Base-by-base conservation (phyloP, 164 flowering plant genomes). In the Tinospora cordifolia region DNA sequence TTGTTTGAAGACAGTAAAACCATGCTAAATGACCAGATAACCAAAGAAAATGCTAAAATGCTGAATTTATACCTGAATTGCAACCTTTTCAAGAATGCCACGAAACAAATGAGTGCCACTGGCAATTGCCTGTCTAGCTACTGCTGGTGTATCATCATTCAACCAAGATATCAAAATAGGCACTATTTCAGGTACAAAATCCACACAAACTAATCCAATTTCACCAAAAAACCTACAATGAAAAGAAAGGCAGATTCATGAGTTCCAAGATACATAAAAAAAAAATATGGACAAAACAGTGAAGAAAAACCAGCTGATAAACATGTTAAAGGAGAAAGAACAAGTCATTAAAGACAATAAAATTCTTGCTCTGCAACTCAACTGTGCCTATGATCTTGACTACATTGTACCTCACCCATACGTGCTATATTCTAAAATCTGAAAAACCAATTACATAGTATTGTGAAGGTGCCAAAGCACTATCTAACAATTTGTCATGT, bases 91-190 rank as follows among this genome's bases (percentile, higher is more conserved):
- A 65, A 94, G 84, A 36, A 83, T 80, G 54, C 57, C 69, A 22
- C 87, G 85, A 75, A 92, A 94, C 54, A 92, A 78, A 34, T 83
- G 72, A 47, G 83, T 81, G 27, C 89, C 95, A 70, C 81, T 84
- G 41, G 78, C 69, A 15, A 91, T 86, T 21, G 95, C 90, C 65
- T 92, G 97, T 69, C 95, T 81, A 73, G 87, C 88, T 71, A 94
- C 98, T 71, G 98, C 92, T 3, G 97, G 98, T 39, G 91, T 81
- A 66, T 51, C 85, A 79, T 94, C 98, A 67, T 85, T 75, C 77
- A 91, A 49, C 26, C 83, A 81, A 57, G 77, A 30, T 27, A 82
- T 79, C 71, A 92, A 75, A 72, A 84, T 83, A 40, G 95, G 96
- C 40, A 88, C 81, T 38, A 89, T 86, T 73, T 88, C 90, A 71